These are phyloP conservation scores for Saksenaea vasiformis DNA, from an alignment of 371 early-diverging fungal species.

Conservation along the genomic window DNA sequence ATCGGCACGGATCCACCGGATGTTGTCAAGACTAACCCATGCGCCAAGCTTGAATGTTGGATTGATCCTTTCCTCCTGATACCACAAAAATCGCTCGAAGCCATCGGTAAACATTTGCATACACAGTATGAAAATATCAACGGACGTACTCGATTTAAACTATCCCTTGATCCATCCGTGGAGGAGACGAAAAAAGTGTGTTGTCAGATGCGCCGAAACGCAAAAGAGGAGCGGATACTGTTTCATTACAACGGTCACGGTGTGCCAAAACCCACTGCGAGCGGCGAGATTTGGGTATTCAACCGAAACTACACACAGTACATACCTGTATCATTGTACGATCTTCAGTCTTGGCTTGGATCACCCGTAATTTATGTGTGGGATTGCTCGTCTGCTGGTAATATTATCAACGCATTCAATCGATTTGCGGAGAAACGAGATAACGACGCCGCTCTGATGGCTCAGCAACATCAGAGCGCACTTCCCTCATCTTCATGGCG, in stretches of 20 bases:
- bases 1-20: slow-evolving; percentile 98
- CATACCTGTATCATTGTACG: slow-evolving; percentile 90
- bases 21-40: slow-evolving; percentile 83
- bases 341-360: slow-evolving; percentile 93
- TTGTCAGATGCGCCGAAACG: slow-evolving; percentile 76
- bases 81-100: slow-evolving; percentile 81
- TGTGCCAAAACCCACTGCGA: slow-evolving; percentile 92
- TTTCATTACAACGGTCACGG: slow-evolving; percentile 99
- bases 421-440: slow-evolving; percentile 87
- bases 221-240: slow-evolving; percentile 92
- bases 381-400: slow-evolving; percentile 94
- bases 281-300: slow-evolving; percentile 98
- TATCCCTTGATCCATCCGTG: slow-evolving; percentile 85
- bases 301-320: slow-evolving; percentile 97
- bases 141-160: slow-evolving; percentile 84
- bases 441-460: slow-evolving; percentile 53
- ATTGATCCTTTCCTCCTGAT: slow-evolving; percentile 86
- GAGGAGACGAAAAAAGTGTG: slow-evolving; percentile 93
- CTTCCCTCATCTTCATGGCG: slow-evolving; percentile 59
- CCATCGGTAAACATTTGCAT: slow-evolving; percentile 88
- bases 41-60: slow-evolving; percentile 95
- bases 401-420: slow-evolving; percentile 87
- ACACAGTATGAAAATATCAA: slow-evolving; percentile 92
- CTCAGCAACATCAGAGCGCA: slow-evolving; percentile 38
- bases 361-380: slow-evolving; percentile 95